These are phyloP conservation scores for Eleusine coracana DNA, from an alignment of 176 grass and related monocot species.

Conservation along the genomic window DNA sequence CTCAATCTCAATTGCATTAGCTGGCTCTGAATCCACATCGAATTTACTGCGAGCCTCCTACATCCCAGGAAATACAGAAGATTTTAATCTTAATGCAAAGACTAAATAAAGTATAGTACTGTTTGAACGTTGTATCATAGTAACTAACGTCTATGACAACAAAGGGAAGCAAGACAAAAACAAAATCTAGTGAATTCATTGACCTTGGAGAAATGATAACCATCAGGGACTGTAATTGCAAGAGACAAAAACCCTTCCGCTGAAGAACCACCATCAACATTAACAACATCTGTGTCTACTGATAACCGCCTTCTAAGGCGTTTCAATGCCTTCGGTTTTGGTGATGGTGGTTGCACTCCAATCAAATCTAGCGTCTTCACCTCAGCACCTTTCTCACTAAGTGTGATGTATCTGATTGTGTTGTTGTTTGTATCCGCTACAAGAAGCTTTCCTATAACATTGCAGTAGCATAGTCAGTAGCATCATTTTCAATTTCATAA, in stretches of 20 bases:
- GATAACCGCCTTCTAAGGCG: conserved; percentile 76
- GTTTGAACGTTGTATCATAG: conserved; percentile 19
- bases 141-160: conserved; percentile 19
- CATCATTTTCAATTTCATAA: neutral
- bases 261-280: conserved; percentile 77
- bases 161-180: conserved; percentile 27
- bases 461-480: conserved; percentile 38
- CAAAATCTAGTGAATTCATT: conserved; percentile 12
- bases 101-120: conserved; percentile 11
- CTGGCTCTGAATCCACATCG: conserved; percentile 80
- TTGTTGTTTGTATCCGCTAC: conserved; percentile 99
- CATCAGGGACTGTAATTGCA: conserved; percentile 79
- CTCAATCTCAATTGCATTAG: conserved; percentile 75
- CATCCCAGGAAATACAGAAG: conserved; percentile 26
- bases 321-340: conserved; percentile 75
- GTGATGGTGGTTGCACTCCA: conserved; percentile 64
- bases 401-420: conserved; percentile 72
- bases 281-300: conserved; percentile 76
- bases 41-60: conserved; percentile 95
- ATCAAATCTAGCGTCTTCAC: conserved; percentile 77
- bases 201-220: conserved; percentile 99
- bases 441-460: conserved; percentile 79
- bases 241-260: conserved; percentile 79
- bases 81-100: conserved; percentile 26
- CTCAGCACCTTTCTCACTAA: conserved; percentile 70